These are phyloP conservation scores for Eutypa lata DNA, from an alignment of 2,329 filamentous ascomycete genomes.

Conservation along the genomic window DNA sequence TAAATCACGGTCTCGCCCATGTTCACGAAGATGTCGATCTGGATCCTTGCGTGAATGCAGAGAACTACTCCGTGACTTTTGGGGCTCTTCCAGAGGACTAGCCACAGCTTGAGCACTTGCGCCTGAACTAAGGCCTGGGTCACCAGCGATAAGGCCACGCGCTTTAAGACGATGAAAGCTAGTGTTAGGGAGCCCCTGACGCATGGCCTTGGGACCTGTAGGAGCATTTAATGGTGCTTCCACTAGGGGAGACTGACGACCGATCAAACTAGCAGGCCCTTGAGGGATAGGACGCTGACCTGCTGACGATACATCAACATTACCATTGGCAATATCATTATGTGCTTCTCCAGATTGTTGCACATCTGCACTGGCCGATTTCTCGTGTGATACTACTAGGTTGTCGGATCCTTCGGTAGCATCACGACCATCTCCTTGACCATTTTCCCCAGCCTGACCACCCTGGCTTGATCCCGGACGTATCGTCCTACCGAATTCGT, in stretches of 20 bases:
- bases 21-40: constrained; percentile 31
- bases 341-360: constrained; percentile 21
- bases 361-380: constrained; percentile 21
- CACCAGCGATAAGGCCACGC: constrained; percentile 44
- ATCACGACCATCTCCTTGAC: constrained; percentile 10
- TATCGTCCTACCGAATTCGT: constrained; percentile 38
- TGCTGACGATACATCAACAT: constrained; percentile 32
- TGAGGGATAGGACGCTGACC: constrained; percentile 23
- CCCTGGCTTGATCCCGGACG: constrained; percentile 22
- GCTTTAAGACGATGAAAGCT: constrained; percentile 65
- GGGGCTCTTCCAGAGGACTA: constrained; percentile 30
- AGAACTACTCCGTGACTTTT: constrained; percentile 48
- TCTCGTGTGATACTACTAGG: constrained; percentile 18
- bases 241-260: constrained; percentile 22
- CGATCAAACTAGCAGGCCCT: constrained; percentile 19
- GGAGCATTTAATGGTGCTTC: constrained; percentile 69
- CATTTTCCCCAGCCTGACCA: constrained; percentile 19
- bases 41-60: constrained; percentile 34
- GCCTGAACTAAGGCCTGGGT: constrained; percentile 29
- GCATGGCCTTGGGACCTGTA: constrained; percentile 91
- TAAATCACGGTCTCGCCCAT: constrained; percentile 31
- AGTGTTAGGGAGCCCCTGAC: constrained; percentile 81
- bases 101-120: constrained; percentile 28
- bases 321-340: constrained; percentile 24
- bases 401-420: constrained; percentile 16